Percentiles rank a stretch among this genome's conserved stretches.
Conservation (phyloP, 176 grass and related monocot species). For the barley (Hordeum vulgare) region MorexV3_pseudomolecules_assembly NC_058524.1:26799480-26799979, state of each 20-base stretch:
- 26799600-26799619: conserved; percentile 44
- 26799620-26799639: conserved; percentile 32
- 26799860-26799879: neutral
- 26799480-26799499: conserved; percentile 73
- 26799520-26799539: neutral
- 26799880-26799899: neutral
- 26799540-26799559: conserved; percentile 31
- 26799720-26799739: neutral
- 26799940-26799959: no score
- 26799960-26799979: no score
- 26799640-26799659: conserved; percentile 64
- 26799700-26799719: conserved; percentile 44
- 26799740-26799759: neutral
- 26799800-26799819: neutral
- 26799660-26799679: conserved; percentile 23
- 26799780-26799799: neutral
- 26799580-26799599: conserved; percentile 35
- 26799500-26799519: neutral
- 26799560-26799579: neutral
- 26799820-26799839: neutral
- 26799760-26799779: neutral
- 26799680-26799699: conserved; percentile 6
- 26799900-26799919: neutral
- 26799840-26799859: neutral
- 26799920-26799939: no score